phyloP scores from a whole-genome alignment of 495 filamentous ascomycete species.

The Cercophora newfieldiana region DNA sequence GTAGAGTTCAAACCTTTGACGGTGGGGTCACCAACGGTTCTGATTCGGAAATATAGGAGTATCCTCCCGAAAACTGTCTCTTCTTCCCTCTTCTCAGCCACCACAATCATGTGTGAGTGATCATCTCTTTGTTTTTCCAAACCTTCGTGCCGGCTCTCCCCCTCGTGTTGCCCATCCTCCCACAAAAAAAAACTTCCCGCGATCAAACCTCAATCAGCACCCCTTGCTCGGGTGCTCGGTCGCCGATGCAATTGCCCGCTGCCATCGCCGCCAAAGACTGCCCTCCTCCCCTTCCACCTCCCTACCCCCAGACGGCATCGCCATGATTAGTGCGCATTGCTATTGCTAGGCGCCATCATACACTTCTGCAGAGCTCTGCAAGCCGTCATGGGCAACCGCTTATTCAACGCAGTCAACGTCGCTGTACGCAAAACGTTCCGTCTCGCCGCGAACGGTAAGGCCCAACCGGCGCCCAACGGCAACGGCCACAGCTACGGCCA shows the following conservation, averaged over 20 bases:
- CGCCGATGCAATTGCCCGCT: conserved; percentile 12
- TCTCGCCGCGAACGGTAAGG: conserved; percentile 4
- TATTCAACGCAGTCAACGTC: conserved; percentile 16
- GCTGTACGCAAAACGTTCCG: conserved; percentile 14
- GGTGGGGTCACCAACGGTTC: not conserved
- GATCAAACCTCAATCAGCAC: not conserved
- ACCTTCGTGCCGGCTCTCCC: not conserved
- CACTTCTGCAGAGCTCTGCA: not conserved
- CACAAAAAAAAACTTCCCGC: not conserved
- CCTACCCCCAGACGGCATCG: not conserved
- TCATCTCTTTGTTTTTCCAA: not conserved
- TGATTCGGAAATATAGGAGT: not conserved
- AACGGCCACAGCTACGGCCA: conserved; percentile 3
- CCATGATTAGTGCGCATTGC: conserved; percentile 11
- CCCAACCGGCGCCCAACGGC: conserved; percentile 11
- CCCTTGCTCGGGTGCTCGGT: not conserved
- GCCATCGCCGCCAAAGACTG: not conserved
- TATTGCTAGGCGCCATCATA: conserved; percentile 9
- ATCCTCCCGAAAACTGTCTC: conserved; percentile 1
- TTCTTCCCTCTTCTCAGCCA: not conserved
- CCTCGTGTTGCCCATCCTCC: not conserved
- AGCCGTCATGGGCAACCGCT: conserved; percentile 6
- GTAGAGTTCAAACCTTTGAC: not conserved
- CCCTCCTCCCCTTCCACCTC: conserved; percentile 4
- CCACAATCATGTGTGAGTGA: conserved; percentile 16